Conservation (phyloP, 805 yeast genomes). For the Kodamaea kaohsiungensis region DNA sequence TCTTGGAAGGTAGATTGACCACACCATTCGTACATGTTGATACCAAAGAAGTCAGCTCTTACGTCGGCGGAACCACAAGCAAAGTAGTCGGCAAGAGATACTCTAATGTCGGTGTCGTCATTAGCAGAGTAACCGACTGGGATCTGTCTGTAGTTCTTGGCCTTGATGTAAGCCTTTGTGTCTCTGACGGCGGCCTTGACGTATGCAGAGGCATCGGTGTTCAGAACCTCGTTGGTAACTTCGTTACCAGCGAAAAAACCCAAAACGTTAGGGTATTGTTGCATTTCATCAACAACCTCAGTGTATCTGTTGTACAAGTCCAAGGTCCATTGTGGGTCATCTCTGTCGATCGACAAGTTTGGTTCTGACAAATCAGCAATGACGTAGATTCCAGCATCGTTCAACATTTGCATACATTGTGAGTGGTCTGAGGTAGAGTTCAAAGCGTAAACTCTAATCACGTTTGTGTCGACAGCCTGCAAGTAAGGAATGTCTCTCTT, state of each 20-base stretch:
- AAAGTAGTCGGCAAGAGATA: constrained; percentile 69
- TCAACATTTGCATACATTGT: constrained; percentile 64
- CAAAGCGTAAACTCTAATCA: constrained; percentile 74
- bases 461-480: constrained; percentile 62
- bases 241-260: constrained; percentile 90
- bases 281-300: constrained; percentile 65
- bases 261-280: constrained; percentile 66
- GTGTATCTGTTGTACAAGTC: constrained; percentile 68
- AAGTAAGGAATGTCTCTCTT: constrained; percentile 74
- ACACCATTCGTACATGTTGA: constrained; percentile 91
- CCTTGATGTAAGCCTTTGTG: constrained; percentile 63
- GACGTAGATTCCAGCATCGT: constrained; percentile 88
- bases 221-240: constrained; percentile 65
- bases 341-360: constrained; percentile 59
- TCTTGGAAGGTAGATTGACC: constrained; percentile 56
- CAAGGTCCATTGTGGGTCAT: constrained; percentile 61
- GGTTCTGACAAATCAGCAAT: constrained; percentile 86
- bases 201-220: constrained; percentile 75
- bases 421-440: constrained; percentile 64
- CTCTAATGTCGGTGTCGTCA: constrained; percentile 70
- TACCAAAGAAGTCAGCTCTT: constrained; percentile 81
- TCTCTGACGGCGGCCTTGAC: constrained; percentile 86
- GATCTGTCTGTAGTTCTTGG: constrained; percentile 61
- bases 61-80: constrained; percentile 68
- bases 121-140: constrained; percentile 85